Percentiles rank a stretch among this genome's conserved stretches.
phyloP scores from a whole-genome alignment of 2,329 filamentous ascomycete genomes.

The Fonsecaea erecta region DNA sequence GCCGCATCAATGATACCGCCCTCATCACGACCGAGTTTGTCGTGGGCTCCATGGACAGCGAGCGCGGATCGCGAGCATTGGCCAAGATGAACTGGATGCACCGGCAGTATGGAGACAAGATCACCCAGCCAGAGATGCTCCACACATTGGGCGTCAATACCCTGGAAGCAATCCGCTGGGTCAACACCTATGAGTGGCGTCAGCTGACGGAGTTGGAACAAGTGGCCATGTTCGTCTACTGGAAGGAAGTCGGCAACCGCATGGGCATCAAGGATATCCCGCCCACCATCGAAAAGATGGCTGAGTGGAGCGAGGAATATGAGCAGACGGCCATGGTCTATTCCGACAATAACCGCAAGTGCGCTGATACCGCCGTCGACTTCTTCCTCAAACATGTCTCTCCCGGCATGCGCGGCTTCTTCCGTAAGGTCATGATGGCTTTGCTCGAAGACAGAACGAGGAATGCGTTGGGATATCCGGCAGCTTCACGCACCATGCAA shows the following conservation, averaged over 20 bases:
- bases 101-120: conserved; percentile 60
- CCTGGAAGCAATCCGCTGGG: conserved; percentile 67
- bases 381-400: conserved; percentile 5
- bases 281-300: conserved; percentile 18
- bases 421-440: background rate
- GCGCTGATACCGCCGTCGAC: background rate
- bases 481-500: background rate
- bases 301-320: conserved; percentile 59
- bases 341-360: conserved; percentile 4
- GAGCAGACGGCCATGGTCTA: conserved; percentile 63
- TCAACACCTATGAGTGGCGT: conserved; percentile 71
- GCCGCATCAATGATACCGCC: conserved; percentile 58
- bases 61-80: conserved; percentile 56
- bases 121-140: conserved; percentile 65
- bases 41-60: conserved; percentile 49
- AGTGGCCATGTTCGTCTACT: conserved; percentile 70
- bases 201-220: conserved; percentile 67
- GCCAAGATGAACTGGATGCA: conserved; percentile 69
- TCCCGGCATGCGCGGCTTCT: background rate
- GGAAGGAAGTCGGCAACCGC: conserved; percentile 70
- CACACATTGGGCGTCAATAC: conserved; percentile 69
- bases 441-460: conserved; percentile 2
- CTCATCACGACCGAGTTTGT: conserved; percentile 56
- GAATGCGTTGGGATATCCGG: background rate
- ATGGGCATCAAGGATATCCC: conserved; percentile 66